These are phyloP conservation scores for Penicillium sp. DNA, from an alignment of 2,329 filamentous ascomycete genomes.

Conservation along the genomic window DNA sequence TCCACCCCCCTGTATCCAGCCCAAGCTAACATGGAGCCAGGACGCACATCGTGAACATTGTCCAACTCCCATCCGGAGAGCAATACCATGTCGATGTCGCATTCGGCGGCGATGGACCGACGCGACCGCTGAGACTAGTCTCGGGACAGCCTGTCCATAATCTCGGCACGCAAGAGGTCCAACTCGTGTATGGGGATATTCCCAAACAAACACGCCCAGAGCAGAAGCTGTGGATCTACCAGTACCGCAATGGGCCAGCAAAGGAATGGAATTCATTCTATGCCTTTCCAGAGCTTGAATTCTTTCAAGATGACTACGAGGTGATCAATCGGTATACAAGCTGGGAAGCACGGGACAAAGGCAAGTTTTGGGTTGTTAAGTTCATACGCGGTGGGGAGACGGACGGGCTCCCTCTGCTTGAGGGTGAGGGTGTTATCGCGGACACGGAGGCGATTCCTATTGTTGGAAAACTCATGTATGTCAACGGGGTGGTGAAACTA, in stretches of 20 bases:
- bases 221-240: conserved; percentile 58
- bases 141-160: conserved; percentile 47
- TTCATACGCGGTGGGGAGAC: conserved; percentile 36
- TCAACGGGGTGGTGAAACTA: conserved; percentile 40
- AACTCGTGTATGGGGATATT: conserved; percentile 53
- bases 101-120: conserved; percentile 65
- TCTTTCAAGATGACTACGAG: conserved; percentile 43
- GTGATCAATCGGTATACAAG: conserved; percentile 43
- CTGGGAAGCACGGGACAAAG: conserved; percentile 37
- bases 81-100: conserved; percentile 59
- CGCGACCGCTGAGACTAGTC: conserved; percentile 56
- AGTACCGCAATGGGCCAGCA: conserved; percentile 38
- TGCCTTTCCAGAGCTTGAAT: conserved; percentile 44
- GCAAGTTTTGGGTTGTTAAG: conserved; percentile 40
- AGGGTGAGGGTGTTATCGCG: conserved; percentile 2
- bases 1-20: too few species aligned
- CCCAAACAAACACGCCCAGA: conserved; percentile 45
- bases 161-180: conserved; percentile 59
- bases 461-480: conserved; percentile 32
- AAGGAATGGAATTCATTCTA: conserved; percentile 48
- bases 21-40: conserved; percentile 25
- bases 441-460: conserved; percentile 27
- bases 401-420: conserved; percentile 5
- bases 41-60: conserved; percentile 60
- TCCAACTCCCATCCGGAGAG: conserved; percentile 50